These are phyloP conservation scores for Penicillium glabrum DNA, from an alignment of 2,329 filamentous ascomycete genomes.

Conservation along the genomic window DNA sequence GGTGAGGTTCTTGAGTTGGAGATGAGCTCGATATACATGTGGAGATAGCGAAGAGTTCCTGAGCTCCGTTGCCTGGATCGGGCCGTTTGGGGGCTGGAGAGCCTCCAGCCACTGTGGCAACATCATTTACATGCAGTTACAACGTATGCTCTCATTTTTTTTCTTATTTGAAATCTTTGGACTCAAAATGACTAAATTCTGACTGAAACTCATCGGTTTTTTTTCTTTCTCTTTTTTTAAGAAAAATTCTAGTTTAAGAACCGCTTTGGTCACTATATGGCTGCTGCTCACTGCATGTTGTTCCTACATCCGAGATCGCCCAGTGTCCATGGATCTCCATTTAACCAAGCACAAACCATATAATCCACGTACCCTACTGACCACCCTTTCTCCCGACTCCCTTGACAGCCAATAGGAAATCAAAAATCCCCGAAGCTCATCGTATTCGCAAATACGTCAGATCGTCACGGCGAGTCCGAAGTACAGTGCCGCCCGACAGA, in stretches of 20 bases:
- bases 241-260: no score
- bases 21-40: constrained; percentile 5
- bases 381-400: background rate
- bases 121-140: background rate
- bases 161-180: background rate
- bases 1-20: background rate
- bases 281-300: background rate
- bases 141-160: background rate
- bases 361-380: no score
- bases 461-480: background rate
- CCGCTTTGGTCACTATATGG: background rate
- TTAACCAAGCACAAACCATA: no score
- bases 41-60: background rate
- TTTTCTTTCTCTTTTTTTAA: background rate
- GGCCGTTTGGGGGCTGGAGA: constrained; percentile 3
- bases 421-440: background rate
- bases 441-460: background rate
- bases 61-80: constrained; percentile 5
- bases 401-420: background rate
- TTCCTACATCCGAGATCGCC: no score
- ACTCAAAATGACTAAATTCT: background rate
- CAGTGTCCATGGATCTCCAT: no score
- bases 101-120: constrained; percentile 2
- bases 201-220: background rate
- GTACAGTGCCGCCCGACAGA: background rate